A percentile compares a stretch with the other conserved stretches of the same genome.
phyloP scores from a whole-genome alignment of 352 stramenopile species.

The Pythium monospermum region DNA sequence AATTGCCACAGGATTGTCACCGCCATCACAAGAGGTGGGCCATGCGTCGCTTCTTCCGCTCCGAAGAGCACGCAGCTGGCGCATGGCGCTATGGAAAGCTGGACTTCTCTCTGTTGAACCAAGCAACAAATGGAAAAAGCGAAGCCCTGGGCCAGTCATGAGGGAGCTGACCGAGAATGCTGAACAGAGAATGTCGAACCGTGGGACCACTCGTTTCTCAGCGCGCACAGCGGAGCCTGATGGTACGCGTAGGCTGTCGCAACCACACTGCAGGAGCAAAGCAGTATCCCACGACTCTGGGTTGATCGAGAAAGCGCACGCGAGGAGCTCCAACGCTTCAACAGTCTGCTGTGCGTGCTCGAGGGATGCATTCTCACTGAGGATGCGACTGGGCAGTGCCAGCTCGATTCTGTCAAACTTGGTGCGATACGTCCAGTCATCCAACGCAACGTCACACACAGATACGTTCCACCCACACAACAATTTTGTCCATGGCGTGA shows the following conservation, averaged over 20 bases:
- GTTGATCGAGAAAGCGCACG: slow-evolving; percentile 6
- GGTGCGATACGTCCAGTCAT: slow-evolving; percentile 6
- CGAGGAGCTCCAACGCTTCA: slow-evolving; percentile 15
- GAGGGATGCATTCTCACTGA: too few species aligned
- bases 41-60: too few species aligned
- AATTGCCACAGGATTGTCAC: too few species aligned
- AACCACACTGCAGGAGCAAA: slow-evolving; percentile 10
- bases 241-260: slow-evolving; percentile 8
- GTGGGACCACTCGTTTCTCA: too few species aligned
- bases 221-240: too few species aligned
- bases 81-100: too few species aligned
- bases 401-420: slow-evolving; percentile 14
- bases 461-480: slow-evolving; percentile 6
- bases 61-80: too few species aligned
- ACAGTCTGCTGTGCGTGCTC: not conserved
- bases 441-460: slow-evolving; percentile 1
- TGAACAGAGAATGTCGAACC: slow-evolving; percentile 8
- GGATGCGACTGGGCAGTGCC: slow-evolving; percentile 1
- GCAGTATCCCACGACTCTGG: slow-evolving; percentile 6
- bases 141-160: too few species aligned
- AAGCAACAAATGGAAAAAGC: too few species aligned
- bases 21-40: too few species aligned
- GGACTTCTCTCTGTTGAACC: too few species aligned
- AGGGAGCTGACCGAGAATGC: too few species aligned
- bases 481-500: slow-evolving; percentile 14